phyloP scores from a whole-genome alignment of 2,329 filamentous ascomycete genomes.

The Dothideomycetidae sp. region DNA sequence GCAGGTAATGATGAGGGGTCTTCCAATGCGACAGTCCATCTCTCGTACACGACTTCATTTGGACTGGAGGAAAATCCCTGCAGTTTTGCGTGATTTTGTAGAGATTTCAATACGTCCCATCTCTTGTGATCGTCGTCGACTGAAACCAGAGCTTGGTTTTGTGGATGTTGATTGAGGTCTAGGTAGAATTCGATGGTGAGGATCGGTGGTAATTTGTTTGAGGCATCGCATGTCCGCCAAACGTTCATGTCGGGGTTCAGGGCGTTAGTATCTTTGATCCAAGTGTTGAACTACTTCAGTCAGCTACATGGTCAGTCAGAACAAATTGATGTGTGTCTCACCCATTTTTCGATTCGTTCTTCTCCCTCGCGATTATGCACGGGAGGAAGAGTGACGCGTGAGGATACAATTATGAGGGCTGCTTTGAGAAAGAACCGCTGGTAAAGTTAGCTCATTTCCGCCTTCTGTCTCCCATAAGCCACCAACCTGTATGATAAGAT shows the following conservation, averaged over 20 bases:
- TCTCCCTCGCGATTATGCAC: constrained; percentile 42
- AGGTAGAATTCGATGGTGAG: constrained; percentile 65
- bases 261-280: constrained; percentile 82
- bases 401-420: constrained; percentile 68
- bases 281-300: constrained; percentile 69
- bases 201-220: constrained; percentile 63
- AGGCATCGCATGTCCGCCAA: constrained; percentile 70
- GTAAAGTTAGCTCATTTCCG: background rate
- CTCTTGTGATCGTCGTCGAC: constrained; percentile 80
- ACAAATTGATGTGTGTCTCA: constrained; percentile 31
- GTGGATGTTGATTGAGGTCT: constrained; percentile 62
- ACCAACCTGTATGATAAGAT: constrained; percentile 77
- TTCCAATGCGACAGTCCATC: constrained; percentile 78
- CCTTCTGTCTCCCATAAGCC: constrained; percentile 11
- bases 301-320: background rate
- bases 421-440: constrained; percentile 89
- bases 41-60: constrained; percentile 71
- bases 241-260: constrained; percentile 65
- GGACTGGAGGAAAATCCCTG: constrained; percentile 36
- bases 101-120: constrained; percentile 78
- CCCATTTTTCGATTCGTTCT: constrained; percentile 74
- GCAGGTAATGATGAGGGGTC: constrained; percentile 41
- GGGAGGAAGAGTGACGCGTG: constrained; percentile 56
- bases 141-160: constrained; percentile 75
- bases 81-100: constrained; percentile 35